Evolutionary conservation across 2,329 filamentous ascomycete species (phyloP).

Genomic region (Blumeria graminis): DNA sequence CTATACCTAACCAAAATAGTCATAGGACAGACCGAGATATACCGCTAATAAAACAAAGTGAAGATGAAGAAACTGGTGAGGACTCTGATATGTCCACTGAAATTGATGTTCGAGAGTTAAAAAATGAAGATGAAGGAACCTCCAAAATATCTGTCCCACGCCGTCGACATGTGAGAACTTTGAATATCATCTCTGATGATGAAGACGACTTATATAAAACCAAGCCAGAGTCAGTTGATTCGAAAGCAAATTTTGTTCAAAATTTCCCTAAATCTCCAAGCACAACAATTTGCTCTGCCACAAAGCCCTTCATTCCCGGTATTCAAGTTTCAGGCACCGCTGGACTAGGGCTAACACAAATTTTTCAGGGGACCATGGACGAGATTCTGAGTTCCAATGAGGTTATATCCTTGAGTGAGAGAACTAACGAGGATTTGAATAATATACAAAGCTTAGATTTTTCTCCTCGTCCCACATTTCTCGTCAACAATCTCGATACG

Average conservation of each 20-base stretch:
- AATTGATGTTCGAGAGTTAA: slow-evolving; percentile 17
- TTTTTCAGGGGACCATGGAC: slow-evolving; percentile 76
- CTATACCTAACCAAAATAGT: not conserved
- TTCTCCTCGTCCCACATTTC: slow-evolving; percentile 21
- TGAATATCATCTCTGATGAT: slow-evolving; percentile 18
- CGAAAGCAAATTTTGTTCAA: slow-evolving; percentile 4
- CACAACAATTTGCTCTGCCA: slow-evolving; percentile 42
- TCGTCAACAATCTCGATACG: slow-evolving; percentile 23
- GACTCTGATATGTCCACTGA: slow-evolving; percentile 2
- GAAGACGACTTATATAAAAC: slow-evolving; percentile 20
- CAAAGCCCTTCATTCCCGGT: slow-evolving; percentile 45
- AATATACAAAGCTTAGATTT: slow-evolving; percentile 25
- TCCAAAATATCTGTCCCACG: not conserved
- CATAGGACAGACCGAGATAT: not conserved
- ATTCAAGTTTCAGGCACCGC: slow-evolving; percentile 35
- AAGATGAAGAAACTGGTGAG: not conserved
- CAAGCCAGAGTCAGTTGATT: slow-evolving; percentile 9
- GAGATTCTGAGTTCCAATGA: slow-evolving; percentile 22
- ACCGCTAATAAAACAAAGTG: not conserved
- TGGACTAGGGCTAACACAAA: slow-evolving; percentile 60
- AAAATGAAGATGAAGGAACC: slow-evolving; percentile 14
- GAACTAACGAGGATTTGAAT: slow-evolving; percentile 19
- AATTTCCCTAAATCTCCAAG: slow-evolving; percentile 25
- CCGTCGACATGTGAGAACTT: slow-evolving; percentile 3
- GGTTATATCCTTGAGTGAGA: slow-evolving; percentile 7